phyloP scores from a whole-genome alignment of 2,329 filamentous ascomycete genomes.

The Pestalotiopsis sp. region DNA sequence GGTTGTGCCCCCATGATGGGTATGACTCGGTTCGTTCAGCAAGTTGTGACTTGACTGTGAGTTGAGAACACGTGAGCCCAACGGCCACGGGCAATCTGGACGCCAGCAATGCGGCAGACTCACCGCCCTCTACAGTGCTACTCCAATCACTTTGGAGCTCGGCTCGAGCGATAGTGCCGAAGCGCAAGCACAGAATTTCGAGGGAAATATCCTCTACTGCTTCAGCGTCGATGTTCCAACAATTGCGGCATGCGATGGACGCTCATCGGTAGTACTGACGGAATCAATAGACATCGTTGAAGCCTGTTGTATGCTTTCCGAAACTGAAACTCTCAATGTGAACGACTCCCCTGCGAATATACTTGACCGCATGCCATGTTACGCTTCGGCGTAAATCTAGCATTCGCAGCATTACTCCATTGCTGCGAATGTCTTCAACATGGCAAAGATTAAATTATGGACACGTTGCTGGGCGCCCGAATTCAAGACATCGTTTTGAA shows the following conservation, averaged over 20 bases:
- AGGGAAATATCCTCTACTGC: neutral
- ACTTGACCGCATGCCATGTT: constrained; percentile 4
- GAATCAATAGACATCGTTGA: neutral
- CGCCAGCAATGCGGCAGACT: too few species aligned
- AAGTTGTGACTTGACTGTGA: too few species aligned
- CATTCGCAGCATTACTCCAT: constrained; percentile 49
- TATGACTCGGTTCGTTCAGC: too few species aligned
- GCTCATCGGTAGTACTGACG: neutral
- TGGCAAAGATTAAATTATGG: constrained; percentile 52
- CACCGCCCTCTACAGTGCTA: neutral
- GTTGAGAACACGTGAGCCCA: too few species aligned
- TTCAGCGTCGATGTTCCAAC: neutral
- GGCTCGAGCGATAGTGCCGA: neutral
- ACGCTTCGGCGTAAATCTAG: constrained; percentile 32
- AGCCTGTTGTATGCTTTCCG: neutral
- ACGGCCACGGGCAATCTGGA: too few species aligned
- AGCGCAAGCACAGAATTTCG: neutral
- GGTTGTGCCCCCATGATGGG: too few species aligned
- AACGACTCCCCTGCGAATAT: neutral
- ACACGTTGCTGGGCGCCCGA: constrained; percentile 61
- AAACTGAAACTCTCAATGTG: neutral
- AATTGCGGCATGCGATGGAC: neutral
- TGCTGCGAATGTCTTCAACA: constrained; percentile 58
- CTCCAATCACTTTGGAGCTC: neutral
- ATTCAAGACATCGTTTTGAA: constrained; percentile 59